Evolutionary conservation across 345 rosid species (phyloP), one percentile per base, ranked within the genome.

Genomic region (Populus simonii): DNA sequence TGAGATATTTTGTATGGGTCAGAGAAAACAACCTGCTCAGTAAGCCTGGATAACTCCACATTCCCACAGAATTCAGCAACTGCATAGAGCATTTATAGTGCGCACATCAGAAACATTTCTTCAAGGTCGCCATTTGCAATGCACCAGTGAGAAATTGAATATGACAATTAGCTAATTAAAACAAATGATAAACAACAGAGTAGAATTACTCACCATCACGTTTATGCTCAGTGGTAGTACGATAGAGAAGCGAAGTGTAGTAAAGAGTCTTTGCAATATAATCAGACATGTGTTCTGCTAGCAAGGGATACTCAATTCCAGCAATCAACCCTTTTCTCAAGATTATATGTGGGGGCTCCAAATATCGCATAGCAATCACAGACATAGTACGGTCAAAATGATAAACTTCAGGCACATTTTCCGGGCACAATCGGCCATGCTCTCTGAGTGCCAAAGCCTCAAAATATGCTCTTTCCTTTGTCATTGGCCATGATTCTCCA

Each of bases 401-500:
- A 83, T 96, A 93, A 67, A 96, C 94, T 83, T 92, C 88, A 3
- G 99, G 99, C 74, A 92, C 99, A 87, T 93, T 94, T 51, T 85
- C 88, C 0, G 97, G 91, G 70, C 94, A 88, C 76, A 91, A 83
- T 41, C 43, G 66, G 17, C 94, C 93, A 27, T 96, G 95, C 81
- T 89, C 88, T 84, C 83, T 88, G 82, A 92, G 82, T 20, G 93
- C 88, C 35, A 80, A 1, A 27, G 89, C 88, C 84, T 96, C 99
- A 71, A 92, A 96, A 78, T 92, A 93, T 35, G 98, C 93, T 76
- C 99, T 84, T 82, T 96, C 97, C 86, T 92, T 96, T 0, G 96
- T 92, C 97, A 96, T 90, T 16, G 99, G 97, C 99, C 98, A 96
- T 1, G 98, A 88, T 74, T 93, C 99, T 69, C 99, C 99, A 10